Evolutionary conservation across 768 basidiomycete species (phyloP).

Genomic region (Chalciporus chontae): DNA sequence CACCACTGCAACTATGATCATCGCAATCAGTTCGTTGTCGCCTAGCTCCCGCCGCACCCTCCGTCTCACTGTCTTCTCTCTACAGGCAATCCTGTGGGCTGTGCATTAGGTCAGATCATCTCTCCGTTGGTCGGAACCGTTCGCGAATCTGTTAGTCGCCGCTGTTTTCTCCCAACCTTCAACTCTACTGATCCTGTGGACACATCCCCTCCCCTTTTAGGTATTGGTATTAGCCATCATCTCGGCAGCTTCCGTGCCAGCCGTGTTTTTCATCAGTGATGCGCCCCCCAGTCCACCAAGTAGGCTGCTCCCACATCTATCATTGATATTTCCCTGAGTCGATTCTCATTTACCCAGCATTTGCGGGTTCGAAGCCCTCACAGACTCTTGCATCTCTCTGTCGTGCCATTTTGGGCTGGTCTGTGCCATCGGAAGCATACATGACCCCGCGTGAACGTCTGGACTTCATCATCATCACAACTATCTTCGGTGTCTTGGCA

Average conservation of each 20-base stretch:
- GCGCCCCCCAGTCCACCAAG: conserved; percentile 81
- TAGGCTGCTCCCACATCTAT: conserved; percentile 31
- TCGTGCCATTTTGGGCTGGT: conserved; percentile 48
- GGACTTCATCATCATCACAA: conserved; percentile 60
- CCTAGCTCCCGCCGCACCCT: neutral
- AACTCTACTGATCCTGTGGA: conserved; percentile 29
- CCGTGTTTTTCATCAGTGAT: conserved; percentile 53
- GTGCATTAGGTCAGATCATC: conserved; percentile 68
- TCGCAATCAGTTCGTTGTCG: conserved; percentile 39
- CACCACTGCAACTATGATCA: conserved; percentile 70
- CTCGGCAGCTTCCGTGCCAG: conserved; percentile 57
- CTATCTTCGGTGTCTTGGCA: conserved; percentile 63
- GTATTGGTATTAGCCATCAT: conserved; percentile 70
- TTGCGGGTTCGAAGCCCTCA: conserved; percentile 62
- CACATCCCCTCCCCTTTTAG: conserved; percentile 32
- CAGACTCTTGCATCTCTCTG: conserved; percentile 50
- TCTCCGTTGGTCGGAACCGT: conserved; percentile 57
- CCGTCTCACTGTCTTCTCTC: conserved; percentile 3
- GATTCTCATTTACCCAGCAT: conserved; percentile 40
- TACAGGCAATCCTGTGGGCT: conserved; percentile 74
- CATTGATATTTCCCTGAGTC: neutral
- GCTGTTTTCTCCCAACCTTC: neutral
- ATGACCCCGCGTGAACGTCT: conserved; percentile 67
- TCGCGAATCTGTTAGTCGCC: conserved; percentile 57
- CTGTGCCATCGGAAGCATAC: conserved; percentile 38